Evolutionary conservation across 371 early-diverging fungal species (phyloP).

Genomic region (Catenaria anguillulae): DNA sequence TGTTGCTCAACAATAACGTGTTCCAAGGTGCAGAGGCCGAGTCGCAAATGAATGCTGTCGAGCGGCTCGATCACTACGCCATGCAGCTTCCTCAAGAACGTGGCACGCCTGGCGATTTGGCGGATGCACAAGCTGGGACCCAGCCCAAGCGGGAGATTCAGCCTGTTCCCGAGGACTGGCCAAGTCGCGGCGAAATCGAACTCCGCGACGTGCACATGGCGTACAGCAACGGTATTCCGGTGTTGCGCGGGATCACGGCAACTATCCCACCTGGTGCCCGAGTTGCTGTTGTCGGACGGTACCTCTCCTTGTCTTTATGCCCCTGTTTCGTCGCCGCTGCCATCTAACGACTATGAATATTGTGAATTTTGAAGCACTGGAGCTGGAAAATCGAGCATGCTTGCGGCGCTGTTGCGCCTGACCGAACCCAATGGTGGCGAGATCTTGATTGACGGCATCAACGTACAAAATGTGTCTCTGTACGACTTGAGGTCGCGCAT

Average conservation of each 20-base stretch:
- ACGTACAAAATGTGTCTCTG: conserved; percentile 61
- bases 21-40: not conserved
- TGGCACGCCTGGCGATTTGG: not conserved
- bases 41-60: conserved; percentile 2
- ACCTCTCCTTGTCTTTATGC: too few species aligned
- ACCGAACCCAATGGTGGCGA: conserved; percentile 62
- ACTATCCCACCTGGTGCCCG: conserved; percentile 49
- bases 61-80: not conserved
- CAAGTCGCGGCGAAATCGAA: conserved; percentile 45
- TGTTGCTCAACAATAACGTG: not conserved
- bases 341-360: too few species aligned
- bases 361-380: too few species aligned
- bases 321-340: too few species aligned
- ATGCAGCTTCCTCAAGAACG: not conserved
- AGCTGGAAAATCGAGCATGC: conserved; percentile 83
- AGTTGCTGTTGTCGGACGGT: conserved; percentile 70
- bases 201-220: conserved; percentile 46
- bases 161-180: conserved; percentile 22
- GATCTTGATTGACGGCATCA: conserved; percentile 67
- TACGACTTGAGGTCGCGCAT: conserved; percentile 50
- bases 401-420: conserved; percentile 74
- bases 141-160: too few species aligned
- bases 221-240: conserved; percentile 54
- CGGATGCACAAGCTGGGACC: too few species aligned
- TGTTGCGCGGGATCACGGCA: conserved; percentile 48